Conservation (phyloP, 768 basidiomycete genomes). For the Daedalea quercina region DNA sequence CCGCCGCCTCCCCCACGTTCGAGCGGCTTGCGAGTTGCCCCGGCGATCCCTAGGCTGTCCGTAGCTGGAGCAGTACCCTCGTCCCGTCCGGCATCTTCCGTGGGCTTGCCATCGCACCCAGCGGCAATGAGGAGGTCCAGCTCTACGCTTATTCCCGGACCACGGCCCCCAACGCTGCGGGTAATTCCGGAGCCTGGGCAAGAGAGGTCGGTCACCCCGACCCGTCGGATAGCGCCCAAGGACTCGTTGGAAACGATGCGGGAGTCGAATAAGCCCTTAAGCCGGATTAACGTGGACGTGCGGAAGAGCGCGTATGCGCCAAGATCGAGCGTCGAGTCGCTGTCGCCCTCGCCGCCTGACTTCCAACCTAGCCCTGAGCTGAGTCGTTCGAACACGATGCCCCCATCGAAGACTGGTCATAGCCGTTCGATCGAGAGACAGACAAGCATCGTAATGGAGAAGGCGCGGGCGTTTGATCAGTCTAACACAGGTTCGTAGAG, state of each 20-base stretch:
- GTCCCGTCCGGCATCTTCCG: slow-evolving; percentile 6
- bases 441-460: slow-evolving; percentile 25
- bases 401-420: slow-evolving; percentile 12
- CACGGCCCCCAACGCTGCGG: slow-evolving; percentile 13
- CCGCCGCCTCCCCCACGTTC: background rate
- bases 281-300: background rate
- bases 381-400: slow-evolving; percentile 21
- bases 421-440: slow-evolving; percentile 14
- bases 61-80: background rate
- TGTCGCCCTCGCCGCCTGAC: background rate
- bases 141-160: slow-evolving; percentile 1
- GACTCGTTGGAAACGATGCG: background rate
- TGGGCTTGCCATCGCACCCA: slow-evolving; percentile 17
- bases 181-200: slow-evolving; percentile 11
- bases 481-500: background rate
- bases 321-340: background rate
- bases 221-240: background rate
- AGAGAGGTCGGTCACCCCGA: background rate
- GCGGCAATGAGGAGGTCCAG: slow-evolving; percentile 14
- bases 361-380: slow-evolving; percentile 1
- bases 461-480: slow-evolving; percentile 23
- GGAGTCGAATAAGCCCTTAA: background rate
- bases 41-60: background rate
- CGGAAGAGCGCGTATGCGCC: background rate
- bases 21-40: background rate